These are phyloP conservation scores for Kwoniella sp. DNA, from an alignment of 768 basidiomycete genomes.

Conservation along the genomic window DNA sequence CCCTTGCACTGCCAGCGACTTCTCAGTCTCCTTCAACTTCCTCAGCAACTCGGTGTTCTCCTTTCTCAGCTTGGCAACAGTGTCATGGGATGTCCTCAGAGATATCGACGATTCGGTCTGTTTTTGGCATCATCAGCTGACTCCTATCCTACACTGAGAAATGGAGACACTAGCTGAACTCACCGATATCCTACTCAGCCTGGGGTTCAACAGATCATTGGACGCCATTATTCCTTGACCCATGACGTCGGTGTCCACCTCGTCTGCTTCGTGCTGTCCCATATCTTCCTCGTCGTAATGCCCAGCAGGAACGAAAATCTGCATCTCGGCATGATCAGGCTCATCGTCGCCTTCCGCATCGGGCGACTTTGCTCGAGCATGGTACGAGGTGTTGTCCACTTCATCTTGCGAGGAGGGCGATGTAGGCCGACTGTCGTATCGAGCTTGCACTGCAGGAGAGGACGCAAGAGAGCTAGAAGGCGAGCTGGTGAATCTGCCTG, in stretches of 20 bases:
- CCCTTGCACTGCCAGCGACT: conserved; percentile 62
- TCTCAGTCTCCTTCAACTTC: conserved; percentile 75
- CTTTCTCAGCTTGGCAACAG: conserved; percentile 71
- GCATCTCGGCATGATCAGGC: conserved; percentile 22
- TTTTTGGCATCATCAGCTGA: not conserved
- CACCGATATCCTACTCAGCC: conserved; percentile 42
- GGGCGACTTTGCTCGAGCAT: conserved; percentile 41
- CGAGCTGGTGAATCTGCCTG: conserved; percentile 16
- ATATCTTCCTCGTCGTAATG: conserved; percentile 12
- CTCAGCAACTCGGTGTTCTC: conserved; percentile 73
- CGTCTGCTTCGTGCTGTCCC: conserved; percentile 23
- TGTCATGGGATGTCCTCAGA: conserved; percentile 68
- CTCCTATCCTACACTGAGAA: too few species aligned
- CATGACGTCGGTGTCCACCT: conserved; percentile 33
- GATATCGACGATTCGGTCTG: conserved; percentile 65
- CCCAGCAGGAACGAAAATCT: conserved; percentile 2
- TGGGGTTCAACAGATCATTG: conserved; percentile 26
- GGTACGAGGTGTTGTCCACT: conserved; percentile 42
- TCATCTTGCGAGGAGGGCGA: conserved; percentile 37
- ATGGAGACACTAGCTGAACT: too few species aligned
- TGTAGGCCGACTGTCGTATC: conserved; percentile 24
- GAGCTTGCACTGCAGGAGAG: conserved; percentile 15
- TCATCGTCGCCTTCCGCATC: conserved; percentile 28
- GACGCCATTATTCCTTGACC: conserved; percentile 21
- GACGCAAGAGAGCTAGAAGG: conserved; percentile 9